These are phyloP conservation scores for Microcyclosporella mali DNA, from an alignment of 2,329 filamentous ascomycete species.

Conservation along the genomic window DNA sequence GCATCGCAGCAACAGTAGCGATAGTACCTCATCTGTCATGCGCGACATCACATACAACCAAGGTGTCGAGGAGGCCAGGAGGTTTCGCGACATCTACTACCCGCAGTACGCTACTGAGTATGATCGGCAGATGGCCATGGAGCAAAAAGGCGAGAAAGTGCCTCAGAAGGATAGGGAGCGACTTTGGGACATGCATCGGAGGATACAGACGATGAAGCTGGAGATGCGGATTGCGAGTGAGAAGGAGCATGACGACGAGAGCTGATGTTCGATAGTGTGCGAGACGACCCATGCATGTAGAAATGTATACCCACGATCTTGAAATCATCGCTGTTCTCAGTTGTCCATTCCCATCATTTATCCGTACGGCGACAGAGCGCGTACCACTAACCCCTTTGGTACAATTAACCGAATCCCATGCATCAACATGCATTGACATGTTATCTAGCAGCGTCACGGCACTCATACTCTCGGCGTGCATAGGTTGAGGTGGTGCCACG, in stretches of 20 bases:
- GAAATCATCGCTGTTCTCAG: no score
- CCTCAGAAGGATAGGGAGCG: conserved; percentile 43
- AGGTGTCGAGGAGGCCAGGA: conserved; percentile 41
- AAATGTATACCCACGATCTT: no score
- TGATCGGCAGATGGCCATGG: conserved; percentile 38
- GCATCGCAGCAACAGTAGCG: conserved; percentile 19
- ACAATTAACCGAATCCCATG: no score
- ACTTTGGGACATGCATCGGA: conserved; percentile 49
- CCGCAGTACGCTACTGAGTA: conserved; percentile 53
- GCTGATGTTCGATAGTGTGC: not conserved
- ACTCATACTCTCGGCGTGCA: not conserved
- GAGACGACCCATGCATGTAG: no score
- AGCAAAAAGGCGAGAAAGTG: conserved; percentile 26
- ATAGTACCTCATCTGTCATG: conserved; percentile 20
- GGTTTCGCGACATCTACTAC: conserved; percentile 52
- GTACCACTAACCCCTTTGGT: no score
- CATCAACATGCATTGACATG: no score
- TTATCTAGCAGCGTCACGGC: no score
- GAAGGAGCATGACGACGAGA: conserved; percentile 19
- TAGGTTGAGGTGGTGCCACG: not conserved
- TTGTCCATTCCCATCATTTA: no score
- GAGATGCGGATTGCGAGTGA: conserved; percentile 43
- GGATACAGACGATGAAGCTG: conserved; percentile 51
- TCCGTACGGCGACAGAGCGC: no score
- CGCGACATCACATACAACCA: conserved; percentile 35